phyloP scores from a whole-genome alignment of 257 asterid species.

The Solanum etuberosum region DNA sequence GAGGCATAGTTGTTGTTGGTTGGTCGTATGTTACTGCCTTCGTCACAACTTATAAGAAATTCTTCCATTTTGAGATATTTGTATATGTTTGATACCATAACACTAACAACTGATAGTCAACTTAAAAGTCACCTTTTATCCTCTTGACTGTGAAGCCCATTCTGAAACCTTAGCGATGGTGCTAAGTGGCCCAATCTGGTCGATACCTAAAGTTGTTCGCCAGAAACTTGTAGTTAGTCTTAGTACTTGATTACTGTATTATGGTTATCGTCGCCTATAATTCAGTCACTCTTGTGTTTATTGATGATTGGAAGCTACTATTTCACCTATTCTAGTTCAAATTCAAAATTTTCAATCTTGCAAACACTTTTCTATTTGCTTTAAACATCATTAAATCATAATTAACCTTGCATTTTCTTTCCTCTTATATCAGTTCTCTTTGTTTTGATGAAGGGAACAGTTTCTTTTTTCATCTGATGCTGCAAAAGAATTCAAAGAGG shows the following conservation, averaged over 20 bases:
- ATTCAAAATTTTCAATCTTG: not conserved
- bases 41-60: not conserved
- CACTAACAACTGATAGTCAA: not conserved
- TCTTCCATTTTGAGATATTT: not conserved
- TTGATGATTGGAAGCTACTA: not conserved
- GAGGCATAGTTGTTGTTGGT: not conserved
- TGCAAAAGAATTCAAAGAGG: conserved; percentile 84
- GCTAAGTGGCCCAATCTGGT: not conserved
- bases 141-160: not conserved
- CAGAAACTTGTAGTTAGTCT: not conserved
- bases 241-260: not conserved
- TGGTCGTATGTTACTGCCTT: not conserved
- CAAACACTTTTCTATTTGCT: not conserved
- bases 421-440: conserved; percentile 43
- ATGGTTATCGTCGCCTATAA: not conserved
- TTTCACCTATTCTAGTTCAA: not conserved
- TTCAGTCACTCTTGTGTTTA: not conserved
- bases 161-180: not conserved
- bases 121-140: not conserved
- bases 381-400: not conserved
- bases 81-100: not conserved
- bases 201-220: not conserved
- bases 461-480: conserved; percentile 92
- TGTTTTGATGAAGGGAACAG: conserved; percentile 86
- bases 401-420: not conserved